Percentiles rank a stretch among this genome's conserved stretches.
Evolutionary conservation across 192 early-diverging fungal genomes (phyloP).

Genomic region (Coemansia sp.): DNA sequence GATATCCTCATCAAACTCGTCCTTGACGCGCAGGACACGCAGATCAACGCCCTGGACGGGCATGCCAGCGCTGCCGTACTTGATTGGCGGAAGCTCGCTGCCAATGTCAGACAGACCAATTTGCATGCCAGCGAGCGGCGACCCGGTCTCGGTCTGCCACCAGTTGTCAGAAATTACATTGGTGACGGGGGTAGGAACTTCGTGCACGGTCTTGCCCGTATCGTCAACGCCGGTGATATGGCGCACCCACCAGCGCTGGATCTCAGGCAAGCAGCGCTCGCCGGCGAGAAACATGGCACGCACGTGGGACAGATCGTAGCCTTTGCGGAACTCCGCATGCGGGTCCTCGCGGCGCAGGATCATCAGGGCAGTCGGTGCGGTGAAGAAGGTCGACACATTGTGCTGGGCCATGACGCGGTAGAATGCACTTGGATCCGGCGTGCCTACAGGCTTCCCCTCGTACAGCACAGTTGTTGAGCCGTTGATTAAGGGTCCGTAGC

Average conservation of each 20-base stretch:
- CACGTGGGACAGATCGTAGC: slow-evolving; percentile 64
- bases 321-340: slow-evolving; percentile 51
- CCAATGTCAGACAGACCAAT: slow-evolving; percentile 52
- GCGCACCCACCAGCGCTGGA: slow-evolving; percentile 58
- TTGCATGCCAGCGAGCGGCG: slow-evolving; percentile 72
- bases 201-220: slow-evolving; percentile 18
- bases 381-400: slow-evolving; percentile 69
- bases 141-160: slow-evolving; percentile 88
- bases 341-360: slow-evolving; percentile 77
- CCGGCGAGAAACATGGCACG: slow-evolving; percentile 73
- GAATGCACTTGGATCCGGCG: slow-evolving; percentile 75
- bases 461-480: slow-evolving; percentile 80
- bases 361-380: slow-evolving; percentile 81
- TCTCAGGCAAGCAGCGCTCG: slow-evolving; percentile 79
- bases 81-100: slow-evolving; percentile 38
- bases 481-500: slow-evolving; percentile 74
- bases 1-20: slow-evolving; percentile 49
- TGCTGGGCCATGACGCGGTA: slow-evolving; percentile 79
- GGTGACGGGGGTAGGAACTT: slow-evolving; percentile 13
- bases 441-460: slow-evolving; percentile 82
- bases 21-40: slow-evolving; percentile 56
- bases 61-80: slow-evolving; percentile 72
- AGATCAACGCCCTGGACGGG: slow-evolving; percentile 76
- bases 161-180: slow-evolving; percentile 76
- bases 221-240: slow-evolving; percentile 36